Evolutionary conservation across 2,329 filamentous ascomycete genomes (phyloP).

Genomic region (Didymella pinodella): DNA sequence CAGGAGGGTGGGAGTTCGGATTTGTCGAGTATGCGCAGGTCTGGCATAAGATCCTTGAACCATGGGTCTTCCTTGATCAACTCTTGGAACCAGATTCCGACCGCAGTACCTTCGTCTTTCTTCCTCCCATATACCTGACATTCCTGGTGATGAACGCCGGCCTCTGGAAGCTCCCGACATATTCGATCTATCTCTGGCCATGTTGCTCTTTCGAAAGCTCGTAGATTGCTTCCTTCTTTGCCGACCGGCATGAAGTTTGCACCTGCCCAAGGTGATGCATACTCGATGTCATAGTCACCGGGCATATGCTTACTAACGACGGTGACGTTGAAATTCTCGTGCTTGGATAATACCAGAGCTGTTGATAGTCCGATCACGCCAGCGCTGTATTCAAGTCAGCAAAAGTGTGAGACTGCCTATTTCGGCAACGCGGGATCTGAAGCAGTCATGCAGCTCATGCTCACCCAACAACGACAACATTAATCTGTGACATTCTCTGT

Average conservation of each 20-base stretch:
- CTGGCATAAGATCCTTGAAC: slow-evolving; percentile 75
- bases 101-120: slow-evolving; percentile 66
- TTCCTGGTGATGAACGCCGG: slow-evolving; percentile 78
- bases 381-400: slow-evolving; percentile 56
- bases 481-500: slow-evolving; percentile 29
- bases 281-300: slow-evolving; percentile 90
- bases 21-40: slow-evolving; percentile 64
- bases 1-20: slow-evolving; percentile 67
- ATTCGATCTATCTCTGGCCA: slow-evolving; percentile 56
- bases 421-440: slow-evolving; percentile 8
- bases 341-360: slow-evolving; percentile 67
- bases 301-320: slow-evolving; percentile 89
- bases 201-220: slow-evolving; percentile 54
- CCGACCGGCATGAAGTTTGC: slow-evolving; percentile 74
- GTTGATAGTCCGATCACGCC: slow-evolving; percentile 73
- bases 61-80: slow-evolving; percentile 74
- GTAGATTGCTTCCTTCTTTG: slow-evolving; percentile 50
- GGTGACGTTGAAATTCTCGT: slow-evolving; percentile 67
- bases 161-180: slow-evolving; percentile 71
- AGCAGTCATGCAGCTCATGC: slow-evolving; percentile 29
- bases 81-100: slow-evolving; percentile 69
- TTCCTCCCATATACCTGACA: slow-evolving; percentile 67
- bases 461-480: slow-evolving; percentile 60
- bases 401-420: slow-evolving; percentile 8
- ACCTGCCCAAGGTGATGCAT: slow-evolving; percentile 87